These are phyloP conservation scores for Alectoria sarmentosa DNA, from an alignment of 495 filamentous ascomycete genomes.

Conservation along the genomic window DNA sequence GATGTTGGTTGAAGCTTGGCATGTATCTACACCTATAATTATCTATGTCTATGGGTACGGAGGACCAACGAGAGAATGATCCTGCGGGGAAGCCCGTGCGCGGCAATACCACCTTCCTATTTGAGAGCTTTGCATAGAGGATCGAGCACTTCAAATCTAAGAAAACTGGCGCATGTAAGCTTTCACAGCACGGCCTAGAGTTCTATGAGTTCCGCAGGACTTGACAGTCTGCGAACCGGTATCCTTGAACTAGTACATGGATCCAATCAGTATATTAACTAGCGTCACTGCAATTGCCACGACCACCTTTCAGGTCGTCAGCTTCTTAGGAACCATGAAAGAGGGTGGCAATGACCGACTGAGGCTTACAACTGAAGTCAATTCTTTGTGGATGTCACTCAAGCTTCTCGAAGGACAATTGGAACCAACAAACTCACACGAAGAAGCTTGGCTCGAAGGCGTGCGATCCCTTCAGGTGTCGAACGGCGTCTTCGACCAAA, in stretches of 20 bases:
- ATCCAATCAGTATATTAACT: slow-evolving; percentile 14
- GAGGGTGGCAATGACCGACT: slow-evolving; percentile 22
- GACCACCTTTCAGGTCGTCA: slow-evolving; percentile 19
- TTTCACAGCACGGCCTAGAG: too few relatives aligned
- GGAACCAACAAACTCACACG: slow-evolving; percentile 10
- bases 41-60: too few relatives aligned
- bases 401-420: slow-evolving; percentile 20
- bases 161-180: too few relatives aligned
- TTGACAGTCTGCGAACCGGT: neutral
- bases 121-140: neutral
- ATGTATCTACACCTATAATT: too few relatives aligned
- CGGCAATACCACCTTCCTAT: slow-evolving; percentile 1
- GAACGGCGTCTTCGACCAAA: slow-evolving; percentile 20
- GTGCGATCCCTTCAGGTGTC: slow-evolving; percentile 15
- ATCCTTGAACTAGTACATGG: neutral
- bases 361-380: slow-evolving; percentile 19
- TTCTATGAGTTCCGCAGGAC: neutral
- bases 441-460: slow-evolving; percentile 20
- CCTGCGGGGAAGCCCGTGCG: neutral
- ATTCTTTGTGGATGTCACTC: slow-evolving; percentile 21
- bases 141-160: neutral
- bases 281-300: slow-evolving; percentile 16
- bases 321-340: slow-evolving; percentile 18
- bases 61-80: too few relatives aligned
- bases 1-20: too few relatives aligned